Evolutionary conservation across 345 rosid genomes (phyloP).

Genomic region (Sisymbrium altissimum): DNA sequence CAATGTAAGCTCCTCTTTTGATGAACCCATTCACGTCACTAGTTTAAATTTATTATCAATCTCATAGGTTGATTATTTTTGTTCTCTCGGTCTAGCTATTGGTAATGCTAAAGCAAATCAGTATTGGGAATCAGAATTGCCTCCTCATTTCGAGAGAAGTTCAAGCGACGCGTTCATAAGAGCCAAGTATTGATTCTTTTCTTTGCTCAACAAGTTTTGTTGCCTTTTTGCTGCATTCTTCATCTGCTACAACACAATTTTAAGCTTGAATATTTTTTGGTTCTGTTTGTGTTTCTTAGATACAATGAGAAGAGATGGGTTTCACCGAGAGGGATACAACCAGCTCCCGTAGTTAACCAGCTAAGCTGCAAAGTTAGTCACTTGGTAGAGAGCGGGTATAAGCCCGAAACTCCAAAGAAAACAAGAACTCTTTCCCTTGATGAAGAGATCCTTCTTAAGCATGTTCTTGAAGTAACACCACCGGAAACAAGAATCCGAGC

Average conservation of each 20-base stretch:
- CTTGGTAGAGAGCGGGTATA: constrained; percentile 31
- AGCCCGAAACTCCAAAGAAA: constrained; percentile 34
- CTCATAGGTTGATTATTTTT: background rate
- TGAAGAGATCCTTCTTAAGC: constrained; percentile 50
- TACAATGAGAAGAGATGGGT: constrained; percentile 81
- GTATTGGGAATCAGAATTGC: constrained; percentile 96
- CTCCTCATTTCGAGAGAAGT: constrained; percentile 67
- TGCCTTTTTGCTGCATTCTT: background rate
- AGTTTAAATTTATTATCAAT: background rate
- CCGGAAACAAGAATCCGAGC: constrained; percentile 43
- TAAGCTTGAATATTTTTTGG: background rate
- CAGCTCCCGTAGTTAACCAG: constrained; percentile 24
- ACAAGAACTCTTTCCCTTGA: constrained; percentile 61
- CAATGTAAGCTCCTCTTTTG: constrained; percentile 55
- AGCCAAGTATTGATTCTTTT: constrained; percentile 58
- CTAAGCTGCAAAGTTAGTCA: constrained; percentile 21
- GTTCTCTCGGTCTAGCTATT: constrained; percentile 45
- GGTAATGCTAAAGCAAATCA: constrained; percentile 80
- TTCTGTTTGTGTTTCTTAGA: constrained; percentile 35
- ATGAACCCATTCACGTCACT: background rate
- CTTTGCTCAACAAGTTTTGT: background rate
- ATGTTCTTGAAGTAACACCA: constrained; percentile 33
- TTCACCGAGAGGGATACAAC: constrained; percentile 36
- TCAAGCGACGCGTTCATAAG: constrained; percentile 70
- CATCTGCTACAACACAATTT: background rate